Percentiles rank a stretch among this genome's conserved stretches.
Evolutionary conservation across 1,284 basidiomycete species (phyloP).

Genomic region (Trametes sp.): DNA sequence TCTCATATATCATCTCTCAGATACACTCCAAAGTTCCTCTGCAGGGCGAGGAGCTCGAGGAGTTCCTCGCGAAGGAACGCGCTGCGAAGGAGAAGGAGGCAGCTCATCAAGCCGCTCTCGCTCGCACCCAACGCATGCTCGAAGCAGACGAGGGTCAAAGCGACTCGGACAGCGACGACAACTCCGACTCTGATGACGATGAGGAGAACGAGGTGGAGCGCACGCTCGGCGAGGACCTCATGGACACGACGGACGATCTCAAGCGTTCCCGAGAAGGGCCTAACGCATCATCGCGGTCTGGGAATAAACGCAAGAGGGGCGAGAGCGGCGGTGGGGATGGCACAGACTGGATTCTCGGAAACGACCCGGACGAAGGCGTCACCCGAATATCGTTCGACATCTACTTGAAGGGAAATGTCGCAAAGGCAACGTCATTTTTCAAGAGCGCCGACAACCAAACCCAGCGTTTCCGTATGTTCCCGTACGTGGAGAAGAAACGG

Average conservation of each 20-base stretch:
- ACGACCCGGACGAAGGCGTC: constrained; percentile 73
- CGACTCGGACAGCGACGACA: constrained; percentile 48
- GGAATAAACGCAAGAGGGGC: constrained; percentile 50
- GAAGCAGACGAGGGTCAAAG: constrained; percentile 85
- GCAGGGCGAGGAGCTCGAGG: constrained; percentile 86
- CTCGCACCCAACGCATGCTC: constrained; percentile 86
- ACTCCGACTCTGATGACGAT: constrained; percentile 51
- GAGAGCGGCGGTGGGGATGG: constrained; percentile 56
- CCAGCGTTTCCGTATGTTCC: constrained; percentile 95
- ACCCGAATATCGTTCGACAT: constrained; percentile 92
- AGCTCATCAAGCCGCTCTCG: constrained; percentile 86
- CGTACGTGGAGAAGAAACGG: constrained; percentile 92
- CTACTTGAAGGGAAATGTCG: constrained; percentile 93
- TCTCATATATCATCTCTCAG: constrained; percentile 46
- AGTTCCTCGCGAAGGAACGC: constrained; percentile 80
- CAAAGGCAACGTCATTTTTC: constrained; percentile 85
- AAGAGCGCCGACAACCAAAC: constrained; percentile 73
- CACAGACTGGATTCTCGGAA: constrained; percentile 60
- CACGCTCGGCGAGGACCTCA: constrained; percentile 59
- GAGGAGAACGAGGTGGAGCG: constrained; percentile 78
- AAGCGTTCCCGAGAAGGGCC: constrained; percentile 19
- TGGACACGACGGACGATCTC: constrained; percentile 49
- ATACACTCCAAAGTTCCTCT: constrained; percentile 91
- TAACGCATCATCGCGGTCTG: constrained; percentile 11
- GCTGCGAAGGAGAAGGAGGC: constrained; percentile 86